phyloP scores from a whole-genome alignment of 2,329 filamentous ascomycete genomes.

The Aspergillus pseudotamarii region DNA sequence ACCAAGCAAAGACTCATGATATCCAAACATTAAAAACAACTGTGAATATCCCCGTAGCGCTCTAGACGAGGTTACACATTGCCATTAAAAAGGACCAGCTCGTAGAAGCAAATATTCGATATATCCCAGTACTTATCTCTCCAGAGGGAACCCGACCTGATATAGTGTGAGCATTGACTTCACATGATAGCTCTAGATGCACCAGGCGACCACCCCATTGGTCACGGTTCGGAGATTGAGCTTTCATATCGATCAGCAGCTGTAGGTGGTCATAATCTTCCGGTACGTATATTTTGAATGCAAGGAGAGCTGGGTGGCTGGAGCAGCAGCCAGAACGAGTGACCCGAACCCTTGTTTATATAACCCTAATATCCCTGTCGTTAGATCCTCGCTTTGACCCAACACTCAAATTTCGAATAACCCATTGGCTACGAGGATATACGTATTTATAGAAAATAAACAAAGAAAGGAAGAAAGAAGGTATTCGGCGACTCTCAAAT shows the following conservation, averaged over 20 bases:
- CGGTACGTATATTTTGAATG: background rate
- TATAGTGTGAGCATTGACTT: background rate
- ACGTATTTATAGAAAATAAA: background rate
- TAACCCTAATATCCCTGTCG: conserved; percentile 3
- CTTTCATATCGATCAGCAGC: background rate
- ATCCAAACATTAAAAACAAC: background rate
- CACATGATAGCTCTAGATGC: background rate
- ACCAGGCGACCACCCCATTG: background rate
- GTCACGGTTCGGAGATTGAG: background rate
- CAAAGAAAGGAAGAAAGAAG: background rate
- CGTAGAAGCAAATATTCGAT: background rate
- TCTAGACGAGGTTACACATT: background rate
- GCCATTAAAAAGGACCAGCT: no score
- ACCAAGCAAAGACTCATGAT: background rate
- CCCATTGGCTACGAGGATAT: background rate
- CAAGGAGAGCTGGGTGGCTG: background rate
- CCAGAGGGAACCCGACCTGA: background rate
- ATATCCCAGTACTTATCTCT: background rate
- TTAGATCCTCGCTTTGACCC: background rate
- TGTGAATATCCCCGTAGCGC: background rate
- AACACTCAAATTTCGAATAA: background rate
- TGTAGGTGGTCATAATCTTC: background rate
- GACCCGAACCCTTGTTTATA: background rate
- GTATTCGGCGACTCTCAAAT: background rate
- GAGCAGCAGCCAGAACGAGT: background rate